Percentiles rank a stretch among this genome's conserved stretches.
Conservation (phyloP, 345 rosid species). For the Schrenkiella parvula region DNA sequence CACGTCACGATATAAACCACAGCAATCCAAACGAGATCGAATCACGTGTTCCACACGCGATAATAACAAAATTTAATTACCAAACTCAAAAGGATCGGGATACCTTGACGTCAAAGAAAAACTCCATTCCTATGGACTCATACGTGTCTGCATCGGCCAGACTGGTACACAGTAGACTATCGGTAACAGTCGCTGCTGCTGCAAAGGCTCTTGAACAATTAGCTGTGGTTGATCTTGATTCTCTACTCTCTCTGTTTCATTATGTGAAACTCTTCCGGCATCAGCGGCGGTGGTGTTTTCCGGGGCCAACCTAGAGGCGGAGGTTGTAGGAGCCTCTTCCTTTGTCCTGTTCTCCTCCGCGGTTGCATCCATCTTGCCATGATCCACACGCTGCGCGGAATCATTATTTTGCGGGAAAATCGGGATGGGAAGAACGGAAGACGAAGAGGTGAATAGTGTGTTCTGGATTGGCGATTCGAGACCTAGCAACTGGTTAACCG, state of each 20-base stretch:
- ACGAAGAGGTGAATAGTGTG: neutral
- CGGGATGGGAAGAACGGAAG: constrained; percentile 1
- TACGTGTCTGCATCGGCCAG: constrained; percentile 13
- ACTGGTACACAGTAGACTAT: constrained; percentile 5
- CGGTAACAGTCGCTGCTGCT: neutral
- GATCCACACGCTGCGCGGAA: neutral
- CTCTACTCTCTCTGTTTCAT: constrained; percentile 5
- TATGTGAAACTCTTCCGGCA: neutral
- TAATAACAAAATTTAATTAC: too few relatives aligned
- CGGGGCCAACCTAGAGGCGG: neutral
- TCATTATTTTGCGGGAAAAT: neutral
- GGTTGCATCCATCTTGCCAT: neutral
- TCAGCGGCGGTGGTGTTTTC: neutral
- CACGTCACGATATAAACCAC: too few relatives aligned
- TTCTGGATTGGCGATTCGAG: neutral
- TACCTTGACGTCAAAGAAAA: too few relatives aligned
- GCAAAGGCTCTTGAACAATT: neutral
- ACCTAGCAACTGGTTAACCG: constrained; percentile 11
- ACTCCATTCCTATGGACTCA: too few relatives aligned
- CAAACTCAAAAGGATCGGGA: too few relatives aligned
- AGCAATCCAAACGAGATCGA: too few relatives aligned
- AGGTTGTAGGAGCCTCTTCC: neutral
- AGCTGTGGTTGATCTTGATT: neutral
- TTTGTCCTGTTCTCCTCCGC: neutral
- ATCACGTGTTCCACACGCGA: too few relatives aligned